Evolutionary conservation across 1,284 basidiomycete species (phyloP), one percentile per base, ranked within the genome.

Genomic region (Ceratobasidium sp.): DNA sequence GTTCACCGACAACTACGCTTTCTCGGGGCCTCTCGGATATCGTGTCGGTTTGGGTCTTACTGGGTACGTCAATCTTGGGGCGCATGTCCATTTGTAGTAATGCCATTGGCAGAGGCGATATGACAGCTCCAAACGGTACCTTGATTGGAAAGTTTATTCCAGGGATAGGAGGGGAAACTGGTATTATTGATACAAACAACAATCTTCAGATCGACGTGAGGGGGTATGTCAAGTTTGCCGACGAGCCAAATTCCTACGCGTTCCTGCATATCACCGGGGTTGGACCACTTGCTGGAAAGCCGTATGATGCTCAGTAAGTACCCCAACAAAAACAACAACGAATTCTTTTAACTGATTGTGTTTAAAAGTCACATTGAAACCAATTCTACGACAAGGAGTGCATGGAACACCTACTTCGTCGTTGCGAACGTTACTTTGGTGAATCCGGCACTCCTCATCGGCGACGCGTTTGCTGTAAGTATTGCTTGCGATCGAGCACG

Each of bases 401-500:
- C 58, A 3, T 60, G 58, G 58, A 60, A 60, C 41, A 60, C 32
- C 41, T 45, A 45, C 58, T 60, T 60, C n/a, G 23, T 60, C 23
- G 58, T 60, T 16, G 58, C 58, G 4, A 60, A 60, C 18, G 41
- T 45, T 26, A 28, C 58, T 10, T 14, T 45, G 41, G 43, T 45
- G 2, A 45, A 23, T 9, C 39, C 58, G 12, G 23, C 58, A 5
- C 41, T 60, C 23, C 26, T 60, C 8, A 28, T 45, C 10, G 58
- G 58, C 8, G 58, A 60, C 18, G 39, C 58, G 23, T 60, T 60
- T n/a, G 16, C 16, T 28, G 58, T 60, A 18, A 60, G 58, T 28
- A 8, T 55, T 18, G 8, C 12, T 32, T 23, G 26, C 4, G 4
- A 48, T 21, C 23, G 3, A n/a, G 21, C 23, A 28, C 23, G 18